Evolutionary conservation across 2,329 filamentous ascomycete species (phyloP), one percentile per base, ranked within the genome.

Genomic region (Cytospora piceae): DNA sequence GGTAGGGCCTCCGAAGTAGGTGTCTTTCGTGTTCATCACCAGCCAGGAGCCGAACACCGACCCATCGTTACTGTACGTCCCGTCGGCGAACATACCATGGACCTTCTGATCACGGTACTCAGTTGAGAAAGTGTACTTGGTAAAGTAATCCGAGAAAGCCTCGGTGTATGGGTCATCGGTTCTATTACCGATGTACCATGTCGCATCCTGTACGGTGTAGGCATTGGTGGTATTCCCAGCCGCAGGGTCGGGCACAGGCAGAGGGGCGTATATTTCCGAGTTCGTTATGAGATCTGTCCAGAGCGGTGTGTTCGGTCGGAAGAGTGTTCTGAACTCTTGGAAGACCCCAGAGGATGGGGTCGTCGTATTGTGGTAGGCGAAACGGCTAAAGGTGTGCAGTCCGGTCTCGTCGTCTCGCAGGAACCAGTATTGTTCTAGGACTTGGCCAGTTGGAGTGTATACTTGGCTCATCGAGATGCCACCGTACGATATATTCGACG

Each of bases 361-460:
- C 0, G 81, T 82, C 65, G 82, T 79, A 71, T 88, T 88, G 72
- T 85, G 77, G 69, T 90, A 90, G 0, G 81, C 79, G 12, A 87
- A 74, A n/a, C 86, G 81, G 65, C 81, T 84, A 73, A 89, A 89
- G 0, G 81, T 83, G 70, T 89, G 87, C 42, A 89, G 73, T 0
- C 87, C 87, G 0, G 87, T 88, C 72, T 90, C 87, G 1, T 83
- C 83, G 54, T 87, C 85, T 14, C 84, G 78, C 3, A 89, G 75
- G 69, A 89, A 89, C 84, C 85, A 89, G 73, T 88, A 89, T 71
- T 89, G 86, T 70, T 89, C 82, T 20, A 90, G 77, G 7, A 83
- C 71, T 71, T 89, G 85, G 2, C 85, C 85, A 0, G 86, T 88
- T 0, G 80, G 77, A 0, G 80, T 77, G 70, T 87, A 88, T 0